A percentile compares a stretch with the other conserved stretches of the same genome.
Conservation (phyloP, 306 rosid genomes). For the Benincasa hispida region DNA sequence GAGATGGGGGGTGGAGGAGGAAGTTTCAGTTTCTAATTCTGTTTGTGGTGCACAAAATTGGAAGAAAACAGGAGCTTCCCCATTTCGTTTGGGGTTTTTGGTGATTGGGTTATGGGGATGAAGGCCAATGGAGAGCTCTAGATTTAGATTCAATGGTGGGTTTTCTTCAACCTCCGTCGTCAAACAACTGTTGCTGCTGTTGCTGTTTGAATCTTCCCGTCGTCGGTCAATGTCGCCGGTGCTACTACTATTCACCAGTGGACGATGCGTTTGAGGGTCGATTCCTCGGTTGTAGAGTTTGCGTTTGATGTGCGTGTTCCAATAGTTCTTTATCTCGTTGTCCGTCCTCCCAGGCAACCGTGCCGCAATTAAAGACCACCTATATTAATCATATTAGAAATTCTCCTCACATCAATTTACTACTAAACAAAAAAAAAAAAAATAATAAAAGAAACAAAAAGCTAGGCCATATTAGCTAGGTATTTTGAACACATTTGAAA, state of each 20-base stretch:
- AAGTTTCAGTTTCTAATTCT: neutral
- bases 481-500: no score
- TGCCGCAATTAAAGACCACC: conserved; percentile 59
- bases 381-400: conserved; percentile 10
- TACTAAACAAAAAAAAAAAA: no score
- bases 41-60: neutral
- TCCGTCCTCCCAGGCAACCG: conserved; percentile 32
- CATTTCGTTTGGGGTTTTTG: neutral
- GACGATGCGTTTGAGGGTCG: conserved; percentile 49
- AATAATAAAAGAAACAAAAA: no score
- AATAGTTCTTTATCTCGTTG: conserved; percentile 51
- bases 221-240: neutral
- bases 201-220: neutral
- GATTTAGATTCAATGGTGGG: neutral
- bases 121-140: neutral
- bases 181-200: conserved; percentile 30
- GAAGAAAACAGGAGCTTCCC: neutral
- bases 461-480: no score
- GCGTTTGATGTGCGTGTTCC: conserved; percentile 59
- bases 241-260: conserved; percentile 8
- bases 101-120: neutral
- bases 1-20: neutral
- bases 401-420: neutral
- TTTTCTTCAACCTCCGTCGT: conserved; percentile 21
- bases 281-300: conserved; percentile 53